Percentiles rank a stretch among this genome's conserved stretches.
Evolutionary conservation across 371 early-diverging fungal genomes (phyloP).

Genomic region (Choanephora cucurbitarum): DNA sequence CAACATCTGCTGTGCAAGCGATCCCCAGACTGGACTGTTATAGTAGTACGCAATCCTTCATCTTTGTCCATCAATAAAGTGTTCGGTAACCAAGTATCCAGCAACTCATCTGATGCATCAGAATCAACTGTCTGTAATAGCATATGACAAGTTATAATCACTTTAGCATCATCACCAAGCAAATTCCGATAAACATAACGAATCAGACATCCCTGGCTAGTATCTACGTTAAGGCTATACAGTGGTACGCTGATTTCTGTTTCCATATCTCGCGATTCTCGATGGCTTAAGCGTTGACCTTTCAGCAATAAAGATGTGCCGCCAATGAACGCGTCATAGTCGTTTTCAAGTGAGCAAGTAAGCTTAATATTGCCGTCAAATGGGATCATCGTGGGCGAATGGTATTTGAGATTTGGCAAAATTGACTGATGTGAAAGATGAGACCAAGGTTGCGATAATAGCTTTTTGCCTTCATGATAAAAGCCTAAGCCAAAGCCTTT

Average conservation of each 20-base stretch:
- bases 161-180: constrained; percentile 7
- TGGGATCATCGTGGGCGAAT: neutral
- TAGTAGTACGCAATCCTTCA: constrained; percentile 11
- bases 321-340: constrained; percentile 18
- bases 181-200: constrained; percentile 9
- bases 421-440: constrained; percentile 59
- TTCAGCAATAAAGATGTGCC: constrained; percentile 17
- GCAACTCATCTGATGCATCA: neutral
- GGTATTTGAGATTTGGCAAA: constrained; percentile 42
- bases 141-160: constrained; percentile 16
- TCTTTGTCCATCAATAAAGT: neutral
- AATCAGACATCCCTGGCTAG: constrained; percentile 15
- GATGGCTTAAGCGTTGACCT: constrained; percentile 10
- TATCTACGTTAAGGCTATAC: constrained; percentile 12
- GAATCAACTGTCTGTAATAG: neutral
- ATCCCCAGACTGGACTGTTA: neutral
- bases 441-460: constrained; percentile 50
- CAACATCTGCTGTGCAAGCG: constrained; percentile 8
- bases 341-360: constrained; percentile 3
- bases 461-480: constrained; percentile 46
- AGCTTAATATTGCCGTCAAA: constrained; percentile 7
- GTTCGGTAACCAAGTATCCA: neutral
- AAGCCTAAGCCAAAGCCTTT: constrained; percentile 53
- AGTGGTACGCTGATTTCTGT: constrained; percentile 20
- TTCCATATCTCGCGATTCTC: constrained; percentile 14